Evolutionary conservation across 805 yeast genomes (phyloP), one percentile per base, ranked within the genome.

Genomic region (Saccharomycopsis babjevae): DNA sequence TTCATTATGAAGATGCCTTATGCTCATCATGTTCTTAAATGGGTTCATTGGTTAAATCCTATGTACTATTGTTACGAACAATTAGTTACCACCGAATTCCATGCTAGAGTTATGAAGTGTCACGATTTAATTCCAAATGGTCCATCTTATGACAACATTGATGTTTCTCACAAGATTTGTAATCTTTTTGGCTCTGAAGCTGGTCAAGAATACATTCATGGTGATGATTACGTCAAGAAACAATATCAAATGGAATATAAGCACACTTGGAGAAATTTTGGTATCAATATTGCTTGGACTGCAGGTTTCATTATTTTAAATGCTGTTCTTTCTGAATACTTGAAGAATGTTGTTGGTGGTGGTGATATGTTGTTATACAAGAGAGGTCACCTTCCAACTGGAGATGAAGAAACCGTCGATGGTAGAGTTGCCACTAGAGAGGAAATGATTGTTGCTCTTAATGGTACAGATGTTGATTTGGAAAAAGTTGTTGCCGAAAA

Each of bases 41-140:
- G 84, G 84, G 74, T 76, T 66, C 76, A 79, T 57, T 80, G 77
- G 68, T 61, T 77, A 58, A 78, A 80, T 66, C 84, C 84, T 7
- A 63, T 80, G 52, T 68, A 76, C 13, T 80, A 79, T 62, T 77
- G 75, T 11, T 80, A 76, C 64, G 89, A 83, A 69, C 69, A 82
- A 16, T 73, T 84, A 68, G 76, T 84, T 75, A 74, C 80, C 7
- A 79, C 79, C 62, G 87, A 84, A 71, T 83, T 84, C 69, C 76
- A 77, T 63, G 79, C 78, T 50, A 74, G 83, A 62, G 72, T 76
- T 54, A 82, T 83, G 77, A 66, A 71, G 34, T 84, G 89, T 73
- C 67, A 79, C 54, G 57, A 69, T 1, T 74, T 71, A 61, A 72
- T 84, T 63, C 89, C 89, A 20, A 58, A 69, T 57, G 89, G 88